Base-by-base conservation (phyloP, 352 stramenopile species). In the Elongisporangium undulatum region DNA sequence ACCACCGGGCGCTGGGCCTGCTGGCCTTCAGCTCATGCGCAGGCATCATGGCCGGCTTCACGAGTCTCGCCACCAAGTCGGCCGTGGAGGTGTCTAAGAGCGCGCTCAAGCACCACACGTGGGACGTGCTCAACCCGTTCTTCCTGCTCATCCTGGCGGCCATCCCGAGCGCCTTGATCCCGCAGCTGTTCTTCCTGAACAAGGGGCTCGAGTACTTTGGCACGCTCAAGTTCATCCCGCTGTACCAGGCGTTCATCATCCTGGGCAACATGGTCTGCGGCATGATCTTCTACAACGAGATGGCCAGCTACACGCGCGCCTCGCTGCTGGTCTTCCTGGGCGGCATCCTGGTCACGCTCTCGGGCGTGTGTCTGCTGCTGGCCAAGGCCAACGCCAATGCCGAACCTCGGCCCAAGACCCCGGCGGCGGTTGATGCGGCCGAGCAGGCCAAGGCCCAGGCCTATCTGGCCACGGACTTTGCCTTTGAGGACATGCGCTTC, bases 191-290 rank as follows among this genome's bases (percentile, higher is more conserved):
- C 60, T 88, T 92, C 58, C 63, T 92, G 9, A 92, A 92, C 71
- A 86, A 88, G 26, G 82, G 82, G 0, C 75, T 92, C 54, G 82
- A 88, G 67, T 84, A 79, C 61, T 90, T 90, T 49, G 82, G 82
- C 16, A 92, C 82, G 49, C 76, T 92, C 56, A 87, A 90, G 62
- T 92, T 90, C 57, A 88, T 92, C 59, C 82, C 82, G 61, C 59
- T 92, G 26, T 92, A 92, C 66, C 82, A 92, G 58, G 82, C 82
- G 17, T 92, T 92, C 69, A 90, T 92, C 60, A 92, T 92, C 62
- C 67, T 90, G 0, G 82, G 82, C 54, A 92, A 92, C 60, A 81
- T 83, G 74, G 61, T 76, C 26, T 90, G 82, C 53, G 82, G 82
- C 16, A 82, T 89, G 69, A 70, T 92, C 56, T 92, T 87, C 66